A percentile compares a stretch with the other conserved stretches of the same genome.
Conservation (phyloP, 305 asterid species). For the Vinca major region DNA sequence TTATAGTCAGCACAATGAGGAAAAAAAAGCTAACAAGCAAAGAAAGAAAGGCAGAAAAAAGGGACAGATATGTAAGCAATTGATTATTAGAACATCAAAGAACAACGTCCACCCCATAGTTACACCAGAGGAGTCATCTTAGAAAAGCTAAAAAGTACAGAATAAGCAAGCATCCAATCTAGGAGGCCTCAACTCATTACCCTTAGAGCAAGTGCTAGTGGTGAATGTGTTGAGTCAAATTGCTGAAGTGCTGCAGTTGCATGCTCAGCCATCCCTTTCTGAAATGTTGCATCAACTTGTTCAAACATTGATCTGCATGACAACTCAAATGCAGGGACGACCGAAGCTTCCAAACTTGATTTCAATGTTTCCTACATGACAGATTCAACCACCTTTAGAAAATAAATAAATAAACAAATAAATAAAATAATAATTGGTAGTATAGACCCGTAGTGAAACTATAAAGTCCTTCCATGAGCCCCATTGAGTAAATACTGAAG, state of each 20-base stretch:
- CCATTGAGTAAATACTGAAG: not conserved
- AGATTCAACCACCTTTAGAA: slow-evolving; percentile 11
- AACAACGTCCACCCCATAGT: not conserved
- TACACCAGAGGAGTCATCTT: not conserved
- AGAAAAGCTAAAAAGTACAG: not conserved
- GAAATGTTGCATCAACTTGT: slow-evolving; percentile 76
- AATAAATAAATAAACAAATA: not conserved
- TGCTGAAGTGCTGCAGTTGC: slow-evolving; percentile 60
- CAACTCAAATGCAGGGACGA: slow-evolving; percentile 80
- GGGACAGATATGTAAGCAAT: not conserved
- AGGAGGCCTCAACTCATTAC: slow-evolving; percentile 28
- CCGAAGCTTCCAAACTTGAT: slow-evolving; percentile 66
- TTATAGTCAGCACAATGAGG: slow-evolving; percentile 11
- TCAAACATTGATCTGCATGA: slow-evolving; percentile 85
- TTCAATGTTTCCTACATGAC: slow-evolving; percentile 67
- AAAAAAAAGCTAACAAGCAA: slow-evolving; percentile 4
- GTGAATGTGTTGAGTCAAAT: slow-evolving; percentile 69
- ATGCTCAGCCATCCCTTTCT: slow-evolving; percentile 86
- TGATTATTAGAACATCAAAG: not conserved
- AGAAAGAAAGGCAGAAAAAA: not conserved
- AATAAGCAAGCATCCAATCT: not conserved
- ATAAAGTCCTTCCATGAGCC: not conserved
- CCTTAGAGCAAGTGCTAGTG: slow-evolving; percentile 67
- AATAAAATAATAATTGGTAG: not conserved
- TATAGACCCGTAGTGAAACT: not conserved